These are phyloP conservation scores for Arctostaphylos glauca DNA, from an alignment of 148 eudicot genomes.

Conservation along the genomic window DNA sequence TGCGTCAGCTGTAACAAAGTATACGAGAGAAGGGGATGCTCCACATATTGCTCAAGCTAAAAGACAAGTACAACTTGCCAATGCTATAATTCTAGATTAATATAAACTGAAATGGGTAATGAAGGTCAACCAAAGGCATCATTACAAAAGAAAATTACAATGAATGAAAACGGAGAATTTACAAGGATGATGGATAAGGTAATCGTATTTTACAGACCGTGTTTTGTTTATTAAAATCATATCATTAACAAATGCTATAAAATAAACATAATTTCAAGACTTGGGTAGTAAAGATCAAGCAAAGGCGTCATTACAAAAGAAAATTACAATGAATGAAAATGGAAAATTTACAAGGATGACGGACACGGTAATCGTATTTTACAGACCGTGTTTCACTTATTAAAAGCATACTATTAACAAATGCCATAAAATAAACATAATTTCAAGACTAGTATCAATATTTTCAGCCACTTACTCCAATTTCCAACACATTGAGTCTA, in stretches of 20 bases:
- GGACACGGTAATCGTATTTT: background rate
- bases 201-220: too few species aligned
- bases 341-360: background rate
- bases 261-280: background rate
- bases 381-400: background rate
- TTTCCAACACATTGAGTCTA: background rate
- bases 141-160: background rate
- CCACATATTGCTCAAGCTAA: background rate
- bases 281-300: background rate
- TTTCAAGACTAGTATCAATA: background rate
- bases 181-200: background rate
- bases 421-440: background rate
- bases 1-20: constrained; percentile 11
- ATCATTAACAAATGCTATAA: background rate
- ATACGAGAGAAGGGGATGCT: background rate
- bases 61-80: background rate
- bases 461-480: background rate
- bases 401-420: background rate
- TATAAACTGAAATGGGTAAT: background rate
- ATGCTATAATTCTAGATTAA: background rate
- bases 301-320: background rate
- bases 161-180: background rate
- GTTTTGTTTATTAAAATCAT: background rate
- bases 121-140: background rate
- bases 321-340: background rate